Conservation (phyloP, 2,329 filamentous ascomycete species). For the Fusarium sp. region DNA sequence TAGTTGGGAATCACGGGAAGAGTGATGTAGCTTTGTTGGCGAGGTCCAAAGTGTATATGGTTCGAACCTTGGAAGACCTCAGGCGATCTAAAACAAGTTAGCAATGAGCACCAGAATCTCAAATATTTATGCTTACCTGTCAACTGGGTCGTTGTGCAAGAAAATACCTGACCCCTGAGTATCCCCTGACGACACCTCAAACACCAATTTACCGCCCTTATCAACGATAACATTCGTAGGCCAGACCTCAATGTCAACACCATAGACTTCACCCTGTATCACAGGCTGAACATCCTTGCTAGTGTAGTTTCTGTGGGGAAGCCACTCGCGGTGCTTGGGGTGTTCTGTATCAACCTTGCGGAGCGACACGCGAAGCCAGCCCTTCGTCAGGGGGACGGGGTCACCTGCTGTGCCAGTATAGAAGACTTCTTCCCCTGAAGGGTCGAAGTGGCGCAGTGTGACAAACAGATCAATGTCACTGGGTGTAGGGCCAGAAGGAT, state of each 20-base stretch:
- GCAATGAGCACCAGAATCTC: accelerated
- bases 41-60: conserved; percentile 61
- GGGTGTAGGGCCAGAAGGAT: conserved; percentile 49
- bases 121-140: conserved; percentile 48
- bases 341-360: conserved; percentile 63
- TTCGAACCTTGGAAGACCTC: conserved; percentile 56
- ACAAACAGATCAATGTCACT: conserved; percentile 71
- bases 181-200: conserved; percentile 66
- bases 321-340: conserved; percentile 60
- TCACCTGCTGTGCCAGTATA: conserved; percentile 75
- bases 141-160: conserved; percentile 59
- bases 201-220: conserved; percentile 60
- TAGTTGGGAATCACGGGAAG: conserved; percentile 60
- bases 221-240: conserved; percentile 66
- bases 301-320: conserved; percentile 67
- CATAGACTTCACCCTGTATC: conserved; percentile 63
- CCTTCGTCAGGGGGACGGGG: conserved; percentile 69
- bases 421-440: conserved; percentile 64
- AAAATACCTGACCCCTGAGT: conserved; percentile 69
- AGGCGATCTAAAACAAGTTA: conserved; percentile 17
- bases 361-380: conserved; percentile 68
- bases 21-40: conserved; percentile 60
- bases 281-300: conserved; percentile 65
- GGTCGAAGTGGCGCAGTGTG: conserved; percentile 67
- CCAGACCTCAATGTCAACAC: conserved; percentile 71